phyloP scores from a whole-genome alignment of 441 rosid species.

The Lepidium campestre region DNA sequence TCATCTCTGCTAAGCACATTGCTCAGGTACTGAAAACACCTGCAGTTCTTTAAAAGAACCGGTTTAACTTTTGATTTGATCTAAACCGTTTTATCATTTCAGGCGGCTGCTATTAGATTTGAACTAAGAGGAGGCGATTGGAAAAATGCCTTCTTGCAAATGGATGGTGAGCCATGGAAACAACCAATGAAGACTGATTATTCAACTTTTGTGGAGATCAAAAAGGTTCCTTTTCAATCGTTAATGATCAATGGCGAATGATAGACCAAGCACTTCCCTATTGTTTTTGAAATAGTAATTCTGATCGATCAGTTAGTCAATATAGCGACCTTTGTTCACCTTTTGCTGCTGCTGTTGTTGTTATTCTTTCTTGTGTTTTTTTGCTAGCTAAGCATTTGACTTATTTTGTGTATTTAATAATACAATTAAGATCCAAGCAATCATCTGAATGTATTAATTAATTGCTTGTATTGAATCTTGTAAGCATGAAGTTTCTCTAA shows the following conservation, averaged over 20 bases:
- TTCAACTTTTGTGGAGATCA: constrained; percentile 74
- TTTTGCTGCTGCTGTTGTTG: neutral
- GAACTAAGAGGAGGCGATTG: constrained; percentile 95
- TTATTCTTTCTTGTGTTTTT: neutral
- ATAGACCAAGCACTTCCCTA: neutral
- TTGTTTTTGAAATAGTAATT: neutral
- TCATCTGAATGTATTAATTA: neutral
- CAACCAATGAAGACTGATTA: constrained; percentile 68
- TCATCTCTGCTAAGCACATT: constrained; percentile 94
- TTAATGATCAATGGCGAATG: constrained; percentile 61
- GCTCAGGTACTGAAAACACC: constrained; percentile 55
- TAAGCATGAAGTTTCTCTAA: neutral
- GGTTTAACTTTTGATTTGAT: neutral
- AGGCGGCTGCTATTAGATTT: constrained; percentile 77
- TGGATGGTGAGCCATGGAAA: constrained; percentile 99
- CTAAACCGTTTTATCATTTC: neutral
- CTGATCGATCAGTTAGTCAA: constrained; percentile 1
- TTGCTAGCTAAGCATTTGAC: neutral
- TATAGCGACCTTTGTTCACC: neutral
- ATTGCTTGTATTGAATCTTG: neutral
- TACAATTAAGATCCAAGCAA: neutral
- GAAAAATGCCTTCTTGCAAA: constrained; percentile 83
- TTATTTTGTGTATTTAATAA: too few species aligned
- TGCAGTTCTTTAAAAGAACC: neutral
- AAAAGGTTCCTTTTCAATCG: constrained; percentile 71